Base-by-base conservation (phyloP, 176 grass and related monocot species). In the Eragrostis nindensis region DNA sequence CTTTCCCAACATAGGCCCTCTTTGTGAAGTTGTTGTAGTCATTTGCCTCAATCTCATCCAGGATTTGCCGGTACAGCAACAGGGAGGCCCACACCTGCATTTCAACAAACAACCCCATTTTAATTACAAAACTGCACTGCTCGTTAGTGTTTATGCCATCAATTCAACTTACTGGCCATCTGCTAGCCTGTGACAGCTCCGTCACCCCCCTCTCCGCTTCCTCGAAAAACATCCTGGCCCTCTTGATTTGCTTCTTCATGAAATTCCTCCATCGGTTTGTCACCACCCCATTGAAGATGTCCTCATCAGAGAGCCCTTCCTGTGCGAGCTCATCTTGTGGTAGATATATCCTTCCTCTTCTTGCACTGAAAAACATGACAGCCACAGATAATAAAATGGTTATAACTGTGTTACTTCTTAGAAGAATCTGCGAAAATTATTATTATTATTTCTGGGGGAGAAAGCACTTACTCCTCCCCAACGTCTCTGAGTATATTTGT, bases 21-120 rank as follows among this genome's bases (percentile, higher is more conserved):
- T 82, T 98, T 4, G 90, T 91, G 90, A 98, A 98, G 59, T 90
- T 95, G 71, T 98, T 86, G 78, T 98, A 98, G 47, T 98, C 96
- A 18, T 98, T 98, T 19, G 90, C 92, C 47, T 98, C 96, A 18
- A 98, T 95, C 80, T 98, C 96, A 2, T 98, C 96, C 16, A 98
- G 92, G 42, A 98, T 98, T 47, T 98, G 86, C 54, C 92, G 44
- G 64, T 98, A 98, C 22, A 98, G 0, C 53, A 91, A 19, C 12
- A 95, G 72, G 27, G 96, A 99, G 0, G 92, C 92, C 96, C 96
- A 99, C 5, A 99, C 96, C 96, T 99, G 78, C 71, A 87, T 45
- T 5, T n/a, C 27, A 82, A 50, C 24, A 72, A 70, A 0, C 15
- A 68, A 81, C 46, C 27, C 19, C 32, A 26, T 44, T 21, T 53